Evolutionary conservation across 1,284 basidiomycete genomes (phyloP), one percentile per base, ranked within the genome.

Genomic region (Meripilus lineatus): DNA sequence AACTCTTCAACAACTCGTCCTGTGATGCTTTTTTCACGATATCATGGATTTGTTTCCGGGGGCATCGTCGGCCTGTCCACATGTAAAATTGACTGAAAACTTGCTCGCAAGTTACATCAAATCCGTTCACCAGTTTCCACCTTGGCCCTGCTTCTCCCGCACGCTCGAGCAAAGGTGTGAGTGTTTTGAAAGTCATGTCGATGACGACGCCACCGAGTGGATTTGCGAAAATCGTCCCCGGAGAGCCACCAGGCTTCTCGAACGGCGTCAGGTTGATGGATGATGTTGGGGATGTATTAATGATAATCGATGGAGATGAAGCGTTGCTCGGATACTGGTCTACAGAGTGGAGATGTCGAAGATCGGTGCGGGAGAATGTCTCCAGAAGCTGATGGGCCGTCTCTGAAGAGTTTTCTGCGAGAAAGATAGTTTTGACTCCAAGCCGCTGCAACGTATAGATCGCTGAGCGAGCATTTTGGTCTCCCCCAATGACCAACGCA

Each of bases 351-450:
- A 73, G 4, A 62, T 58, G 2, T 77, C 79, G 21, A 96, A 72
- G 33, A 74, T 75, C 52, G 82, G 70, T 0, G 91, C 93, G 54
- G 89, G 89, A 42, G 62, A 69, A 13, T 60, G 63, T 0, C 93
- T 95, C 28, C 93, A 79, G 67, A 96, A 96, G 71, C 74, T 91
- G 15, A 97, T n/a, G n/a, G n/a, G n/a, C n/a, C n/a, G n/a, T n/a
- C n/a, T n/a, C n/a, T n/a, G n/a, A n/a, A n/a, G n/a, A n/a, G n/a
- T n/a, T n/a, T n/a, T n/a, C n/a, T n/a, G n/a, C n/a, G n/a, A n/a
- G 61, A 62, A 89, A 91, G 56, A 97, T 86, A 1, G 67, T 72
- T 45, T 74, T 64, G 30, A 84, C 75, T 7, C 83, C 82, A 1
- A 93, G 67, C 42, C 76, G 67, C 53, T 86, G 76, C 42, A 96